Conservation (phyloP, 140 eudicot species). For the Flaveria floridana region DNA sequence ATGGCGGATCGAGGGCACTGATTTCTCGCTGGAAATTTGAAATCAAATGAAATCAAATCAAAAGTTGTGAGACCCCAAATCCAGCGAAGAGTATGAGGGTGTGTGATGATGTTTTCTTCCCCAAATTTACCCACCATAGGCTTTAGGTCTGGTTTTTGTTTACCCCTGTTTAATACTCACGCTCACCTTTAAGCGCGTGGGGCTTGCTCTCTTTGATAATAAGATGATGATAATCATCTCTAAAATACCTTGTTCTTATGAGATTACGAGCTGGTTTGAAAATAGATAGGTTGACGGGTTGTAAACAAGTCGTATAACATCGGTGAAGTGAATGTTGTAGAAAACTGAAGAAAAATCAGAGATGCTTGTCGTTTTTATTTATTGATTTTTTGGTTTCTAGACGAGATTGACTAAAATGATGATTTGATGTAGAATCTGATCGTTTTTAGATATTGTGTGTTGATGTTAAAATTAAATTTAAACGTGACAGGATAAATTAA, state of each 20-base stretch:
- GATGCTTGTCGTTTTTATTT: not conserved
- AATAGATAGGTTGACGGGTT: no score
- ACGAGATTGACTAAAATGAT: not conserved
- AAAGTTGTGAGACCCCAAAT: conserved; percentile 3
- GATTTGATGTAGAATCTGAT: not conserved
- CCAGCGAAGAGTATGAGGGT: conserved; percentile 28
- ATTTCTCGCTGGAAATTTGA: conserved; percentile 27
- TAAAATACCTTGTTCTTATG: no score
- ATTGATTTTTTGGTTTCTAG: no score
- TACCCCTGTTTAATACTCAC: conserved; percentile 18
- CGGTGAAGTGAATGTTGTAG: not conserved
- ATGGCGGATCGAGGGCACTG: conserved; percentile 35
- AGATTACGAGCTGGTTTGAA: no score
- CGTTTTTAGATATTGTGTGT: not conserved
- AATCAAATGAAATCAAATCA: not conserved
- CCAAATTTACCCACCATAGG: conserved; percentile 34
- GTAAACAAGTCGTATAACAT: no score
- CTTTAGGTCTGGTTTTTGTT: conserved; percentile 23
- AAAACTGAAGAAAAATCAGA: no score
- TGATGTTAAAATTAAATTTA: not conserved
- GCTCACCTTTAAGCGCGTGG: conserved; percentile 14
- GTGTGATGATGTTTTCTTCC: conserved; percentile 33
- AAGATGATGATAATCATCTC: no score
- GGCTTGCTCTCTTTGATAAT: not conserved
- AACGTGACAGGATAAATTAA: not conserved